A percentile compares a stretch with the other conserved stretches of the same genome.
Evolutionary conservation across 768 basidiomycete species (phyloP).

Genomic region (Rickenella mellea): DNA sequence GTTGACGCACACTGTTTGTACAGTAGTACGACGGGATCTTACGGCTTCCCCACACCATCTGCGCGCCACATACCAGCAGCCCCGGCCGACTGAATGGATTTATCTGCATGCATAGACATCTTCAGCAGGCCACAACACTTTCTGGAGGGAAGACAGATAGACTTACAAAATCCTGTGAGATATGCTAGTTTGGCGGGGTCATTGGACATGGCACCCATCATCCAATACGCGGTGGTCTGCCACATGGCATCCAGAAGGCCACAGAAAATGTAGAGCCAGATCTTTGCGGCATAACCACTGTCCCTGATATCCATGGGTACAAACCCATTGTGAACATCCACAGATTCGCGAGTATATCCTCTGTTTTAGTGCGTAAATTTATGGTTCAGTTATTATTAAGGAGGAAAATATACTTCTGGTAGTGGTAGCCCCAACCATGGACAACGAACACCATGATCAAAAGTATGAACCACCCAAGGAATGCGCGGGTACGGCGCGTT

Average conservation of each 20-base stretch:
- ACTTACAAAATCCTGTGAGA: constrained; percentile 75
- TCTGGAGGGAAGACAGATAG: neutral
- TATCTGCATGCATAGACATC: constrained; percentile 31
- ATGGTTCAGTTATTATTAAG: neutral
- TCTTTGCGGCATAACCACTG: constrained; percentile 39
- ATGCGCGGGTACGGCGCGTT: constrained; percentile 61
- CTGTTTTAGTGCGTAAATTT: constrained; percentile 16
- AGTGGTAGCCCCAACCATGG: constrained; percentile 70
- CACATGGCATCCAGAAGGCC: constrained; percentile 77
- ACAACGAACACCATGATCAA: constrained; percentile 56
- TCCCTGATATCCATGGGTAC: constrained; percentile 55
- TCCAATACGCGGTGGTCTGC: constrained; percentile 78
- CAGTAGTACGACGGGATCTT: constrained; percentile 20
- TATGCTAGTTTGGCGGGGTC: constrained; percentile 72
- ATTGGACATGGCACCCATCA: constrained; percentile 82
- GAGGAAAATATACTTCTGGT: constrained; percentile 45
- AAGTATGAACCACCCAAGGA: constrained; percentile 55
- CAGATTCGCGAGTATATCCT: constrained; percentile 48
- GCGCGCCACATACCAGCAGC: constrained; percentile 66
- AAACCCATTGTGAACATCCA: constrained; percentile 22
- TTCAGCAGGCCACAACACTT: neutral
- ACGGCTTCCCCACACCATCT: constrained; percentile 56
- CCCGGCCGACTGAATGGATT: constrained; percentile 70
- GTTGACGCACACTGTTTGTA: neutral
- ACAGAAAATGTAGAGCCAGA: constrained; percentile 62